A percentile compares a stretch with the other conserved stretches of the same genome.
phyloP scores from a whole-genome alignment of 2,329 filamentous ascomycete species.

The Aaosphaeria arxii region DNA sequence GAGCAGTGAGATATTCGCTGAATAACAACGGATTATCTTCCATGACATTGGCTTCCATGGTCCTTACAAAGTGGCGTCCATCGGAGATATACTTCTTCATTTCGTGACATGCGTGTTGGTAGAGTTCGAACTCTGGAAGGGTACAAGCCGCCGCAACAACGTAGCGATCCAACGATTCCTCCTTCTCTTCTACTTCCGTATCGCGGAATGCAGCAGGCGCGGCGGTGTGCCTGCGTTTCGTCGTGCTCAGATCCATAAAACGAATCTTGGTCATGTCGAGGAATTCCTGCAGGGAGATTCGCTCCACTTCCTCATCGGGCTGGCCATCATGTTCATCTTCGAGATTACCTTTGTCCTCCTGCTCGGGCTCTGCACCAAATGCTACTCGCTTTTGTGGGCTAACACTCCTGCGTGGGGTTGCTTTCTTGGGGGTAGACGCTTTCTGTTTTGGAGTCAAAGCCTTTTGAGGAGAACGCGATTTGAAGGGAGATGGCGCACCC shows the following conservation, averaged over 20 bases:
- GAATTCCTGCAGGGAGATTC: slow-evolving; percentile 86
- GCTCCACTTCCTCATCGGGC: slow-evolving; percentile 46
- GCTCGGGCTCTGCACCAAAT: slow-evolving; percentile 26
- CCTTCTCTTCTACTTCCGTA: slow-evolving; percentile 40
- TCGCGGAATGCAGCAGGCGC: slow-evolving; percentile 34
- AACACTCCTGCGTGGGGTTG: slow-evolving; percentile 22
- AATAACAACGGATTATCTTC: slow-evolving; percentile 91
- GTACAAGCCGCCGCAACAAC: slow-evolving; percentile 89
- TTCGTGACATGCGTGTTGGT: slow-evolving; percentile 92
- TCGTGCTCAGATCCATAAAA: slow-evolving; percentile 98
- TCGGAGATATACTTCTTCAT: slow-evolving; percentile 96
- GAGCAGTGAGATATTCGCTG: slow-evolving; percentile 82
- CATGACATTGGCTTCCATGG: slow-evolving; percentile 85
- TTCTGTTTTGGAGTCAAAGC: slow-evolving; percentile 39
- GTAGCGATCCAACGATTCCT: slow-evolving; percentile 66
- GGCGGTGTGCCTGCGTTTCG: slow-evolving; percentile 83
- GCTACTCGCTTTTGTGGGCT: slow-evolving; percentile 33
- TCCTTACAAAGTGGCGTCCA: slow-evolving; percentile 82
- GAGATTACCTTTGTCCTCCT: slow-evolving; percentile 22
- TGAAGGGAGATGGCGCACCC: slow-evolving; percentile 33
- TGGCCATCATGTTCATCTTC: slow-evolving; percentile 5
- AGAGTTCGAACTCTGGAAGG: slow-evolving; percentile 88
- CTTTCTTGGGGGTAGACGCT: slow-evolving; percentile 35
- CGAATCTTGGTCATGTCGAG: slow-evolving; percentile 93
- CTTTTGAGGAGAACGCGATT: slow-evolving; percentile 37